phyloP scores from a whole-genome alignment of 148 eudicot genomes.

The Camellia granthamiana region DNA sequence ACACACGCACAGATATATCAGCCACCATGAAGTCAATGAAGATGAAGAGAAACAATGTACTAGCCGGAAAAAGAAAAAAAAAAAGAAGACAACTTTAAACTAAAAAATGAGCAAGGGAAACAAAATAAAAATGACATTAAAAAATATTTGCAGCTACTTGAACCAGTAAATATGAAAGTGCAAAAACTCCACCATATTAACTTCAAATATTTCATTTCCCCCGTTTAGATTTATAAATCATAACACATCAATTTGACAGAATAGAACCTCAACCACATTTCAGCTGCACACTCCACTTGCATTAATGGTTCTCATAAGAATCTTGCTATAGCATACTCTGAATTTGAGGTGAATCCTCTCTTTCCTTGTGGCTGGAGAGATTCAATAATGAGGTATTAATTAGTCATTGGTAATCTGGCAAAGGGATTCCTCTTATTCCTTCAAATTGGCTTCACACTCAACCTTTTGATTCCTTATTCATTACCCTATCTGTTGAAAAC shows the following conservation, averaged over 20 bases:
- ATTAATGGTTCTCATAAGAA: not conserved
- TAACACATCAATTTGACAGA: no score
- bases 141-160: no score
- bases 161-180: not conserved
- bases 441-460: not conserved
- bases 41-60: not conserved
- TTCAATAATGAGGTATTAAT: not conserved
- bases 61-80: not conserved
- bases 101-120: not conserved
- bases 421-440: slow-evolving; percentile 2
- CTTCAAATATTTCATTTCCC: not conserved
- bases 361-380: not conserved
- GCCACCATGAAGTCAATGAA: not conserved
- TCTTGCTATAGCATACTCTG: not conserved
- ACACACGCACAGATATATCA: not conserved
- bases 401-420: not conserved
- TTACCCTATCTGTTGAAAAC: no score
- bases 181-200: not conserved
- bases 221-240: no score
- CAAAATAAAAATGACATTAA: not conserved
- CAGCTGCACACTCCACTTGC: not conserved
- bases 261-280: not conserved
- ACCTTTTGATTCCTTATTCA: not conserved
- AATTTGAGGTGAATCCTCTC: slow-evolving; percentile 1
- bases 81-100: not conserved